Conservation (phyloP, 768 basidiomycete genomes). For the Leccinum broughii region DNA sequence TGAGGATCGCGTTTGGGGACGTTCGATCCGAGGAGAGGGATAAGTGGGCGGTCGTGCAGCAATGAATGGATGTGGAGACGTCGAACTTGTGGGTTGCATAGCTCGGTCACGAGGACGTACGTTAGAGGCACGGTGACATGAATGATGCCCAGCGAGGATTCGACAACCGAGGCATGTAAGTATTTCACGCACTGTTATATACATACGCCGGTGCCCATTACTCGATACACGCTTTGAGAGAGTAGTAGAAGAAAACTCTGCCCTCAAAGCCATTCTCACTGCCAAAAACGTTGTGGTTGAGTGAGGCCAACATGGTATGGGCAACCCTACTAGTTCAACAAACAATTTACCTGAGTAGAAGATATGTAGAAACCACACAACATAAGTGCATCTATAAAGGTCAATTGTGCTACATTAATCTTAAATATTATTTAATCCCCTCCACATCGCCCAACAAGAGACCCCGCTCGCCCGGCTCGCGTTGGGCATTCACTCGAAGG, state of each 20-base stretch:
- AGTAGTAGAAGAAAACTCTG: background rate
- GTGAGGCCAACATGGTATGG: background rate
- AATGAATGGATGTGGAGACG: constrained; percentile 12
- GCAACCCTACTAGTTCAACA: background rate
- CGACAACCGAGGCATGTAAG: background rate
- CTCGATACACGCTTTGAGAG: too few species aligned
- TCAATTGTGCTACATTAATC: background rate
- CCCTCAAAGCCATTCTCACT: background rate
- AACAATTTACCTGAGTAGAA: too few species aligned
- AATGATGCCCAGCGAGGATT: background rate
- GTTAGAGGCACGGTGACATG: background rate
- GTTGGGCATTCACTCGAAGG: background rate
- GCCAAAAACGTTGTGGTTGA: background rate
- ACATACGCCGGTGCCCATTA: too few species aligned
- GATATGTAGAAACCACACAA: too few species aligned
- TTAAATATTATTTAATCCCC: too few species aligned
- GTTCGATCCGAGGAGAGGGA: constrained; percentile 41
- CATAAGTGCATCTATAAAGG: background rate
- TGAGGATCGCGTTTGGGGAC: constrained; percentile 68
- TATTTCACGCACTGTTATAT: constrained; percentile 1
- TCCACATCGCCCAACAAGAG: background rate
- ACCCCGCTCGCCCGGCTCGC: background rate
- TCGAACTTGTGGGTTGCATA: background rate
- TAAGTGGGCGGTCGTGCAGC: constrained; percentile 32
- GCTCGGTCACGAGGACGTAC: too few species aligned